Conservation (phyloP, 2,329 filamentous ascomycete species). For the Lojkania enalia region DNA sequence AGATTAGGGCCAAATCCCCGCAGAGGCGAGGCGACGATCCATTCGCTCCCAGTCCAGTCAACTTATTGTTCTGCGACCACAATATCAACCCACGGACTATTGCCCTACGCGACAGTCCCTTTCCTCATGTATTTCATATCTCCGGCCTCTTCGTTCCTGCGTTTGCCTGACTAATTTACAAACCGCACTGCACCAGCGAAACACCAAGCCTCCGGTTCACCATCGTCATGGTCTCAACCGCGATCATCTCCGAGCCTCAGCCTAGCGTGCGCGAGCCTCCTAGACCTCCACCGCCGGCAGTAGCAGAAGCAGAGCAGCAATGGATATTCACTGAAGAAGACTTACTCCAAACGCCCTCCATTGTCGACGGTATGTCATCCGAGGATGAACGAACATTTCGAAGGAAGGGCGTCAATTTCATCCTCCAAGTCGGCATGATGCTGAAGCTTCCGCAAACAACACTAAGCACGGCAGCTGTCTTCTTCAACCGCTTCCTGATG, state of each 20-base stretch:
- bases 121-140: not conserved
- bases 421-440: constrained; percentile 89
- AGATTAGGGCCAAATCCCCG: no score
- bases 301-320: constrained; percentile 66
- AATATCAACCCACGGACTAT: no score
- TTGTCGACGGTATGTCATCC: constrained; percentile 76
- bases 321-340: constrained; percentile 91
- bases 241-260: constrained; percentile 20
- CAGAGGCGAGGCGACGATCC: no score
- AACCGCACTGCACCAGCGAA: not conserved
- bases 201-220: not conserved
- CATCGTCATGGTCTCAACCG: constrained; percentile 34
- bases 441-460: constrained; percentile 91
- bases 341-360: constrained; percentile 78
- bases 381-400: constrained; percentile 79
- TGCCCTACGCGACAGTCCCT: no score
- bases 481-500: constrained; percentile 97
- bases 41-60: no score
- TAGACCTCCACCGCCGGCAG: constrained; percentile 48
- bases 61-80: no score
- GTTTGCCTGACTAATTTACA: not conserved
- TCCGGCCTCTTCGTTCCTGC: not conserved
- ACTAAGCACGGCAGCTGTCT: constrained; percentile 86
- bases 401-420: constrained; percentile 94
- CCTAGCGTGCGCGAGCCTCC: constrained; percentile 37